These are phyloP conservation scores for Panicum hallii DNA, from an alignment of 202 grass and related monocot species.

Conservation along the genomic window DNA sequence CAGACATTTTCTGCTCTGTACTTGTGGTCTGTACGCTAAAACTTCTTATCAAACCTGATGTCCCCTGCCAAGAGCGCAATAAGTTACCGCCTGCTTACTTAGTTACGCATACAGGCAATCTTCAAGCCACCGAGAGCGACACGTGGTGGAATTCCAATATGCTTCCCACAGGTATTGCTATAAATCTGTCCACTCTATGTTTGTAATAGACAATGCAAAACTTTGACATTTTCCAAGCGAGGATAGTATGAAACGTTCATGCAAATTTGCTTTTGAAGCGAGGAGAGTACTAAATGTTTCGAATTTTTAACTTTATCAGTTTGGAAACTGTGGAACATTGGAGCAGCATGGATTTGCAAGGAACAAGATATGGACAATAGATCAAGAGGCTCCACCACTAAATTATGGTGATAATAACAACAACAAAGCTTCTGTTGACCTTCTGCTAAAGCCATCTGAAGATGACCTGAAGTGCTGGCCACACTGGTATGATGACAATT, in stretches of 20 bases:
- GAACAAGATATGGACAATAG: conserved; percentile 76
- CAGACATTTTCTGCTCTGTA: background rate
- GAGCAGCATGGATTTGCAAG: conserved; percentile 90
- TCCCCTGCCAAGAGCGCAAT: background rate
- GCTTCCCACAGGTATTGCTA: conserved; percentile 81
- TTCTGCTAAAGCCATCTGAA: conserved; percentile 78
- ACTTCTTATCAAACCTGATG: background rate
- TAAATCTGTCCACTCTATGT: background rate
- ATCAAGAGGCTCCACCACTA: conserved; percentile 67
- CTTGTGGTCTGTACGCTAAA: background rate
- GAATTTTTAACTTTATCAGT: conserved; percentile 43
- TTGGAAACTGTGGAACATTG: conserved; percentile 70
- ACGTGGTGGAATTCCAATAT: conserved; percentile 81
- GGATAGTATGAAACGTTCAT: background rate
- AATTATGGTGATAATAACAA: conserved; percentile 46
- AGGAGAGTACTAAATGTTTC: background rate
- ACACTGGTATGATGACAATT: conserved; percentile 61
- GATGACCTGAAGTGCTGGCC: conserved; percentile 80
- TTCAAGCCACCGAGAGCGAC: conserved; percentile 70
- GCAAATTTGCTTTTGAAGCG: conserved; percentile 11
- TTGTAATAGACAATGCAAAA: background rate
- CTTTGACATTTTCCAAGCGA: background rate
- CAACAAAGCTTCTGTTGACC: conserved; percentile 64
- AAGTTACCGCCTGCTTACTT: background rate
- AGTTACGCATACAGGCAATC: conserved; percentile 54